Evolutionary conservation across 768 basidiomycete species (phyloP), one percentile per base, ranked within the genome.

Genomic region (Naganishia vaughanmartiniae): DNA sequence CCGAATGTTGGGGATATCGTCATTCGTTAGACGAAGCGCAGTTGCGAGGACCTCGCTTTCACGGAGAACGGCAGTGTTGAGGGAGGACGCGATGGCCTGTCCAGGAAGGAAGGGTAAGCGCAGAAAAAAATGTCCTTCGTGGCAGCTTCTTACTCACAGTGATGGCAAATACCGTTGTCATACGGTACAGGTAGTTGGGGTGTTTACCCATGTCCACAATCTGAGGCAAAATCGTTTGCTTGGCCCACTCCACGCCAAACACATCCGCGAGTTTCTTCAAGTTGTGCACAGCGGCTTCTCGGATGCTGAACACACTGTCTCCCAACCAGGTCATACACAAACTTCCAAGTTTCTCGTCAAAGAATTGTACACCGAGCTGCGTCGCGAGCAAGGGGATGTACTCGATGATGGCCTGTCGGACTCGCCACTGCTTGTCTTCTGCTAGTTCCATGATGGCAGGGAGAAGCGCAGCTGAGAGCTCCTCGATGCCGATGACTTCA

Each of bases 271-370:
- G 84, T 79, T 94, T 96, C 84, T 92, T 93, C 74, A 99, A 84
- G 81, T 99, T 99, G 80, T 91, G 87, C 0, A 93, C 98, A 0
- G 96, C 96, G n/a, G 95, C 90, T 81, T 99, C 96, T 54, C 96
- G 89, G 80, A 99, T 99, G 80, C 92, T 94, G 84, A 90, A 99
- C 21, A 99, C 96, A 39, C 91, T 96, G 81, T 99, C 96, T 10
- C 94, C 94, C 73, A 99, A 82, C 96, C 96, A 99, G 10, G 91
- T 92, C 94, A 99, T 96, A 85, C 96, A 99, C 33, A 99, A 85
- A 77, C 91, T 93, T 31, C 91, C 92, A 54, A 99, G 87, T 80
- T 95, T 92, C 77, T 98, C 96, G 81, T 99, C 94, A 80, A 99
- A 99, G 84, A 98, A 98, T 31, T 89, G 85, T 76, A 92, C 92